phyloP scores from a whole-genome alignment of 148 eudicot genomes.

The Vaccinium corymbosum region DNA sequence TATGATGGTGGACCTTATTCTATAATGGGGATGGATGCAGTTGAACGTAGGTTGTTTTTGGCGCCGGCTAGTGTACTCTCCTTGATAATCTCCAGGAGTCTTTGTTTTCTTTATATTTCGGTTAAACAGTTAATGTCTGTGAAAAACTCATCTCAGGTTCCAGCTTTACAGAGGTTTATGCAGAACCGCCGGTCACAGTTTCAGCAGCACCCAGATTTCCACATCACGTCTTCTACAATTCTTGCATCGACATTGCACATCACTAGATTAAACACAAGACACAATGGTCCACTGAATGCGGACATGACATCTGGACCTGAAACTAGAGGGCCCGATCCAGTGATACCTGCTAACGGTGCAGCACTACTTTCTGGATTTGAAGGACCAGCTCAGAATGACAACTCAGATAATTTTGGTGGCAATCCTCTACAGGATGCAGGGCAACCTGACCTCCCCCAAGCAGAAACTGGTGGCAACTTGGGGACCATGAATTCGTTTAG shows the following conservation, averaged over 20 bases:
- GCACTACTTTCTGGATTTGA: conserved; percentile 37
- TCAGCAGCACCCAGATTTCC: conserved; percentile 93
- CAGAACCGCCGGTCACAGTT: conserved; percentile 74
- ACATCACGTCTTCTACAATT: conserved; percentile 86
- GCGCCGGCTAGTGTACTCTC: not conserved
- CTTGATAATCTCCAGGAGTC: not conserved
- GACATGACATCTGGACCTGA: conserved; percentile 43
- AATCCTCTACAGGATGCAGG: conserved; percentile 50
- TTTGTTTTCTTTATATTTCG: not conserved
- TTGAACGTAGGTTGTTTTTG: not conserved
- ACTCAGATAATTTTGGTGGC: conserved; percentile 29
- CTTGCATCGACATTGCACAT: conserved; percentile 92
- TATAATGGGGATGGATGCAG: not conserved
- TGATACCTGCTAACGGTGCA: conserved; percentile 33
- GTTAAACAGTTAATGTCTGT: not conserved
- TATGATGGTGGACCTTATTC: not conserved
- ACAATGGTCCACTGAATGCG: conserved; percentile 31
- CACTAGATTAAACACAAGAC: conserved; percentile 77
- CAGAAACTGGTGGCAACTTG: conserved; percentile 55
- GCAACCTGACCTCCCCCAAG: conserved; percentile 49
- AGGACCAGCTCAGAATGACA: conserved; percentile 31
- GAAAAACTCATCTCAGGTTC: conserved; percentile 53
- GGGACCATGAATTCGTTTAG: conserved; percentile 85
- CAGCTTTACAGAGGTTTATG: conserved; percentile 90
- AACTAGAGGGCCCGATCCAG: conserved; percentile 31